These are phyloP conservation scores for Raffaelea albimanens DNA, from an alignment of 2,329 filamentous ascomycete species.

Conservation along the genomic window DNA sequence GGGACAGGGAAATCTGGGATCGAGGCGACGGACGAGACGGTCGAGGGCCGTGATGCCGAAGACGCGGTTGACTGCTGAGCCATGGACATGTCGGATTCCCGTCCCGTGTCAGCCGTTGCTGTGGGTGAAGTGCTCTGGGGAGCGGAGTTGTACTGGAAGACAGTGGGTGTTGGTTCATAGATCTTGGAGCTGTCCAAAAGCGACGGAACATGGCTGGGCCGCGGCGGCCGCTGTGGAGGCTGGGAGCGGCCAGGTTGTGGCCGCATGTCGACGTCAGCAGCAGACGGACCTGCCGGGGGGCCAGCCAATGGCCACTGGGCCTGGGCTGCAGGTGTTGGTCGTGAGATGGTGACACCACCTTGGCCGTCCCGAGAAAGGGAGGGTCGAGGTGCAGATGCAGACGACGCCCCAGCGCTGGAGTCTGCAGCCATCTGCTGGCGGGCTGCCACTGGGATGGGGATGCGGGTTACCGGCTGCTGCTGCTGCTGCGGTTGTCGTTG, in stretches of 20 bases:
- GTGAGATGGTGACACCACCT: conserved; percentile 39
- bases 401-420: conserved; percentile 15
- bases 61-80: conserved; percentile 27
- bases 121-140: background rate
- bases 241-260: conserved; percentile 23
- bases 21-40: conserved; percentile 42
- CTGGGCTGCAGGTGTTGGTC: conserved; percentile 42
- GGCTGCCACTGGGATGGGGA: conserved; percentile 15
- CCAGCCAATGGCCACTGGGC: conserved; percentile 45
- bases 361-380: conserved; percentile 27
- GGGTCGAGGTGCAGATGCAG: conserved; percentile 16
- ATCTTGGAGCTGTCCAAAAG: conserved; percentile 46
- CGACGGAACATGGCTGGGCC: conserved; percentile 50
- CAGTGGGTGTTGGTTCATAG: conserved; percentile 46
- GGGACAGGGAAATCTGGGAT: conserved; percentile 51
- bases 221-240: conserved; percentile 48
- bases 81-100: conserved; percentile 30
- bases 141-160: conserved; percentile 22
- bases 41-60: conserved; percentile 41
- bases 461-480: conserved; percentile 15
- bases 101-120: conserved; percentile 19
- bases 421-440: conserved; percentile 15
- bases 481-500: background rate
- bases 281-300: conserved; percentile 22
- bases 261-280: conserved; percentile 15